Evolutionary conservation across 2,329 filamentous ascomycete genomes (phyloP).

Genomic region (Hymenoscyphus repandus): DNA sequence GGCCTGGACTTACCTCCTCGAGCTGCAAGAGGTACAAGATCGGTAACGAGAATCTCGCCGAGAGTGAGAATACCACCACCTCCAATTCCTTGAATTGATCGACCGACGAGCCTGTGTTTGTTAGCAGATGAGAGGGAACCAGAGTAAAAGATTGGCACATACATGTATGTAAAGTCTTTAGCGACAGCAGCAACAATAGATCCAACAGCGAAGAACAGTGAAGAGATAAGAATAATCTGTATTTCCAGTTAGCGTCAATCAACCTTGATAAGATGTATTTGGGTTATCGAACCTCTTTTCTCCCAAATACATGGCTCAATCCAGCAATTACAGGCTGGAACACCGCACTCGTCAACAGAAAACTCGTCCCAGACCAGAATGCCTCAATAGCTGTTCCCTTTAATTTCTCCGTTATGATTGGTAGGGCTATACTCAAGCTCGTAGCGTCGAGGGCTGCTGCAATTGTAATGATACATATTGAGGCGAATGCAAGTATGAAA

Average conservation of each 20-base stretch:
- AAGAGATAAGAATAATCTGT: slow-evolving; percentile 20
- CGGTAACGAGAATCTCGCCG: slow-evolving; percentile 41
- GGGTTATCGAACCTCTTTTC: slow-evolving; percentile 27
- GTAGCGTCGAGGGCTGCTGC: slow-evolving; percentile 63
- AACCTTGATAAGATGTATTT: neutral
- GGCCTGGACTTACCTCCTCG: slow-evolving; percentile 30
- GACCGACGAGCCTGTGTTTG: slow-evolving; percentile 32
- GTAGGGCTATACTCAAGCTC: slow-evolving; percentile 57
- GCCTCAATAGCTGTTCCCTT: slow-evolving; percentile 52
- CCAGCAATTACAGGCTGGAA: slow-evolving; percentile 45
- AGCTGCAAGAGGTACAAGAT: slow-evolving; percentile 40
- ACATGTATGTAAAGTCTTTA: slow-evolving; percentile 33
- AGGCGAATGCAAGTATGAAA: slow-evolving; percentile 26
- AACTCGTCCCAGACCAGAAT: slow-evolving; percentile 69
- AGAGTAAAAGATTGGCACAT: slow-evolving; percentile 4
- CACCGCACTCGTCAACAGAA: slow-evolving; percentile 60
- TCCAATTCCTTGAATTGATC: slow-evolving; percentile 44
- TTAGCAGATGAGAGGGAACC: neutral
- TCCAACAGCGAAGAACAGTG: slow-evolving; percentile 35
- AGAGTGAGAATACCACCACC: slow-evolving; percentile 45
- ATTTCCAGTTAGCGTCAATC: neutral
- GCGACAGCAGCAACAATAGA: slow-evolving; percentile 35
- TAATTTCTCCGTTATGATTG: slow-evolving; percentile 46
- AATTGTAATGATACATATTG: slow-evolving; percentile 44
- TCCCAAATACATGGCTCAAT: slow-evolving; percentile 38